Base-by-base conservation (phyloP, 257 asterid genomes). In the Solanum peruvianum region DNA sequence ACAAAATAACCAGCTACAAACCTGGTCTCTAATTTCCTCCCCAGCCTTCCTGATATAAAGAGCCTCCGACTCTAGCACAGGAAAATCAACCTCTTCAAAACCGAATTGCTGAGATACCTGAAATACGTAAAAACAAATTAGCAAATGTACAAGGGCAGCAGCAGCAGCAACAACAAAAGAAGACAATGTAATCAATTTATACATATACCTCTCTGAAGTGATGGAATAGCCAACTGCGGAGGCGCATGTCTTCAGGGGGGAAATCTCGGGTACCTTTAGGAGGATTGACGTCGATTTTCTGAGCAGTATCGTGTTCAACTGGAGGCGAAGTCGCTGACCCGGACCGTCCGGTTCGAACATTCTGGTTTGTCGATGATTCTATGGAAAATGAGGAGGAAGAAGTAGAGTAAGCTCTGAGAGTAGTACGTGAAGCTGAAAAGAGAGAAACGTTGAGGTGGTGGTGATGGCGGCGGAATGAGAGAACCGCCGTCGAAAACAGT, bases 211-310 rank as follows among this genome's bases (percentile, higher is more conserved):
- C 96, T 88, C 95, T 95, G 91, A 95, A 97, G 89, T 95, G 89
- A 73, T 92, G 92, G 89, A 97, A 95, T 33, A 95, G 95, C 99
- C 99, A 97, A 88, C 33, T 95, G 87, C 99, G 95, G n/a, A 95
- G 96, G 83, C 99, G 94, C 99, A 97, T 95, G 60, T 97, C 99
- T 84, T 97, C 98, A 1, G 99, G 99, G 10, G 98, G 98, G 52
- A 97, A 97, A 91, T 97, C 99, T 23, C 98, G 92, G 11, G 99
- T 97, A 23, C 99, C 99, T 91, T 94, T 97, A 15, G 99, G 98
- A 8, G 99, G 99, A 90, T 97, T 97, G 23, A 95, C 98, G 45
- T 97, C 99, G 80, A 97, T 95, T 94, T 89, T 95, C 91, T 91
- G 93, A 25, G 80, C 12, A 52, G 37, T 83, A 41, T 92, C 94